Evolutionary conservation across 306 rosid genomes (phyloP).

Genomic region (Quercus parvula): DNA sequence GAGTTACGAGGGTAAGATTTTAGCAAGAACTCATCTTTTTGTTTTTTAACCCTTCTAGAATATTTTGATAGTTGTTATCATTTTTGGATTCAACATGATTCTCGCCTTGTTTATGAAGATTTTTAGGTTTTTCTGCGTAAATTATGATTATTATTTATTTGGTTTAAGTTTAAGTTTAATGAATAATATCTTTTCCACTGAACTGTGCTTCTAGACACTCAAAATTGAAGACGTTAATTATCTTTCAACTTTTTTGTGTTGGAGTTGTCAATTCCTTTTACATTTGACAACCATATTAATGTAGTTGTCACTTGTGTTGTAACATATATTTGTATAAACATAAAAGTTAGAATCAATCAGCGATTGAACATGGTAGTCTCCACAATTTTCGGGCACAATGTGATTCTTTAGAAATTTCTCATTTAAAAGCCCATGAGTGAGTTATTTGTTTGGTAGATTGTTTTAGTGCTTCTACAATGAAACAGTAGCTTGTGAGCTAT

Average conservation of each 20-base stretch:
- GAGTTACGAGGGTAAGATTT: constrained; percentile 35
- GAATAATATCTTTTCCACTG: too few relatives aligned
- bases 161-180: background rate
- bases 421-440: background rate
- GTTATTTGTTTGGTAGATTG: background rate
- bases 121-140: background rate
- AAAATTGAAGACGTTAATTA: background rate
- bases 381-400: background rate
- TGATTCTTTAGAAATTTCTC: background rate
- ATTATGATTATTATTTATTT: background rate
- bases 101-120: background rate
- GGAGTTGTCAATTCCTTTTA: background rate
- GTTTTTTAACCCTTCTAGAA: background rate
- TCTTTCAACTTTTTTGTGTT: background rate
- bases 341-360: background rate
- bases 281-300: background rate
- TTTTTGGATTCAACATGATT: background rate
- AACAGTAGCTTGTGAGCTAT: background rate
- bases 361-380: background rate
- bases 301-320: background rate
- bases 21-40: too few relatives aligned
- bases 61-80: background rate
- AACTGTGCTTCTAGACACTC: too few relatives aligned
- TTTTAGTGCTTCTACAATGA: background rate
- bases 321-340: background rate